Base-by-base conservation (phyloP, 2,329 filamentous ascomycete species). In the Phialemoniopsis sp. region DNA sequence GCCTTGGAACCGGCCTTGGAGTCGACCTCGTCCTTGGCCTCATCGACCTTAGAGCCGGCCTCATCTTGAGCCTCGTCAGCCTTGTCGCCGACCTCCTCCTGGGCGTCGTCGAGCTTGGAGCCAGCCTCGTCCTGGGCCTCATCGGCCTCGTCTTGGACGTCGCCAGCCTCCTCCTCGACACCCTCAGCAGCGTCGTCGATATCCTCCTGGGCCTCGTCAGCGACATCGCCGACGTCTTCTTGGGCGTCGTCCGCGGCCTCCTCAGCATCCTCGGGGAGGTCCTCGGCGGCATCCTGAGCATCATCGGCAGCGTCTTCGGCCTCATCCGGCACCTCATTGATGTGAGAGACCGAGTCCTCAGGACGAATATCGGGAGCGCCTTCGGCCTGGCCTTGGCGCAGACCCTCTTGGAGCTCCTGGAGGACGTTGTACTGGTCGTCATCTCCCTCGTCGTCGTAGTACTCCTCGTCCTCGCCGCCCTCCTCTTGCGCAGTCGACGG, bases 321-420 rank as follows among this genome's bases (percentile, higher is more conserved):
- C n/a, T 42, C 34, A 15, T 40, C 38, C 5, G 44, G 39, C 19
- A 34, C 28, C n/a, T 46, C 37, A 12, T 38, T 36, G 26, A 21
- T 35, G 34, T 36, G 35, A 32, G 37, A 16, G n/a, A 40, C 36
- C 26, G 38, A 40, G 14, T 44, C 31, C 15, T 40, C 34, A 13
- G 35, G 37, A 10, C 16, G 15, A 28, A 29, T 17, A 6, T 17
- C 16, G 8, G 4, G 10, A 17, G 32, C 29, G 32, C 31, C 32
- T 17, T 47, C 41, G 34, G 46, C 39, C 41, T 38, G 29, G 48
- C 42, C 35, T 46, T 46, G 29, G 50, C 50, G 21, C 6, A 26
- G 10, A 13, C 10, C 32, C 40, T 41, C 36, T 2, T 34, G 36
- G 5, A 38, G 32, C 13, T 36, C 26, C 37, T 36, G 29, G 32